Evolutionary conservation across 2,329 filamentous ascomycete species (phyloP).

Genomic region (Colletotrichum sp.): DNA sequence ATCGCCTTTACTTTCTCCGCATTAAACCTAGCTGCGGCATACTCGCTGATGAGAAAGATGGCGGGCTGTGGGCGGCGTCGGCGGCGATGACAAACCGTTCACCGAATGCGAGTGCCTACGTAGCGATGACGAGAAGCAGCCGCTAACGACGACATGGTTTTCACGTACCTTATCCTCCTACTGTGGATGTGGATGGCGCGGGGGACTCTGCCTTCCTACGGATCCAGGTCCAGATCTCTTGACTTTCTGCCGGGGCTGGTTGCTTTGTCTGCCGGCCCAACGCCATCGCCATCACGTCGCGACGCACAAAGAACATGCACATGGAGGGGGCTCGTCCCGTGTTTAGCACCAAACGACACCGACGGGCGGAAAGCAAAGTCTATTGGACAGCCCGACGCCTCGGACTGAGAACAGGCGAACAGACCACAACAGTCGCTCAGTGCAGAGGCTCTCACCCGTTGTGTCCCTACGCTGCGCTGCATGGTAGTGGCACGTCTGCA

Average conservation of each 20-base stretch:
- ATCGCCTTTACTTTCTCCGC: not conserved
- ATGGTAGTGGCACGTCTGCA: not conserved
- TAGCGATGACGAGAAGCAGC: constrained; percentile 1
- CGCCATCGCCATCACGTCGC: not conserved
- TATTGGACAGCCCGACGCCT: not conserved
- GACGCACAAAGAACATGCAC: constrained; percentile 13
- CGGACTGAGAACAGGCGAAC: not conserved
- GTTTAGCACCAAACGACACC: not conserved
- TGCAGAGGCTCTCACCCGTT: not conserved
- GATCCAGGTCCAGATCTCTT: not conserved
- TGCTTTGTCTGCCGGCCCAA: not conserved
- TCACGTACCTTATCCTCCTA: not conserved
- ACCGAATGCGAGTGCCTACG: not conserved
- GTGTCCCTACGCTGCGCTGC: not conserved
- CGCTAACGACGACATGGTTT: not conserved
- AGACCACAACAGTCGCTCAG: not conserved
- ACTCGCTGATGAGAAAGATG: not conserved
- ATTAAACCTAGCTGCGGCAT: not conserved
- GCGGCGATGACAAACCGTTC: not conserved
- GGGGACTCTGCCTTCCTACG: not conserved
- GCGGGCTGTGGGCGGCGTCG: not conserved
- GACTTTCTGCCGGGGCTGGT: not conserved
- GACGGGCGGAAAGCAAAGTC: not conserved
- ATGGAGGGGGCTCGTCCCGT: constrained; percentile 15
- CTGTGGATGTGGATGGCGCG: not conserved